Base-by-base conservation (phyloP, 352 stramenopile genomes). In the Globisporangium mamillatum region DNA sequence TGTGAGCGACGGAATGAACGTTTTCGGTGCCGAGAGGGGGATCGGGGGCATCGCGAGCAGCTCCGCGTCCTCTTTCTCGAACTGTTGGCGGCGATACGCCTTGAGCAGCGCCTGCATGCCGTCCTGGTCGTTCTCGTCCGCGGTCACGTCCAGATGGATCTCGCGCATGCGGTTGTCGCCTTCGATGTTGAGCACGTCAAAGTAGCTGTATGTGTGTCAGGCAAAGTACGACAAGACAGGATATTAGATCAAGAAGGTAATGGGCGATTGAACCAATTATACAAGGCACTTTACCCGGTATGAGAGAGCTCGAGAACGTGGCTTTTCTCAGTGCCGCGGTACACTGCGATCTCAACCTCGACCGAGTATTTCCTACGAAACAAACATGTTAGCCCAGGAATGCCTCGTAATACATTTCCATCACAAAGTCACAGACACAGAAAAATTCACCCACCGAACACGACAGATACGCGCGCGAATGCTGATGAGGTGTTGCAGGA, bases 381-480 rank as follows among this genome's bases (percentile, higher is more conserved):
- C 24, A 22, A 25, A 2, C 41, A 52, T 20, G 5, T 50, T 7
- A 50, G 41, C 16, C 16, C 3, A 48, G 38, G 14, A 20, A 20
- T 48, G 14, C 14, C 12, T 20, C 4, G 20, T 7, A 44, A 44
- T 16, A 48, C 5, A 50, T 8, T 50, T 8, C n/a, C 41, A n/a
- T 5, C 16, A 8, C 0, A 66, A n/a, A 12, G 24, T 12, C 38
- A 50, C 20, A 58, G 3, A 36, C 27, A 32, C 3, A 32, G 27
- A 32, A 2, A 29, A 32, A 56, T 22, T 14, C 10, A 72, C 82
- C 56, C 62, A 92, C 84, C 81, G 78, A 52, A 91, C 82, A 62
- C 78, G 87, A 46, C 83, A 79, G 36, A 92, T 78, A 48, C 80
- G 82, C 2, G 84, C 82, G 27, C 81, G 81, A 57, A 89, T 75